These are phyloP conservation scores for Silene latifolia DNA, from an alignment of 148 eudicot genomes.

Conservation along the genomic window DNA sequence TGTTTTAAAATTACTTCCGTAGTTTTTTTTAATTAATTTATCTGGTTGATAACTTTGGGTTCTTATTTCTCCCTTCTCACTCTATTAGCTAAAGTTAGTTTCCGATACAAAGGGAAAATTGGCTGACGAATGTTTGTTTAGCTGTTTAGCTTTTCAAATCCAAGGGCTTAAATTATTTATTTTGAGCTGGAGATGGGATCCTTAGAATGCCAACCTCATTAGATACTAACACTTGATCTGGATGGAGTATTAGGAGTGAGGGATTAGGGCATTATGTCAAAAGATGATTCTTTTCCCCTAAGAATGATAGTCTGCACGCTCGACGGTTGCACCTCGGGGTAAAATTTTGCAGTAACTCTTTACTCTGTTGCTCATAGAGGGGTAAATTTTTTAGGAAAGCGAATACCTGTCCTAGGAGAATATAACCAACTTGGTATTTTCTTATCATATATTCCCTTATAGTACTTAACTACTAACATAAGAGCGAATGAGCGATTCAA, in stretches of 20 bases:
- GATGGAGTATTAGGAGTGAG: conserved; percentile 5
- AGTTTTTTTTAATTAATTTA: not conserved
- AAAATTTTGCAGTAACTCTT: too few relatives aligned
- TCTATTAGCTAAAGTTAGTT: not conserved
- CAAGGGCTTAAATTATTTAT: not conserved
- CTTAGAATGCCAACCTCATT: not conserved
- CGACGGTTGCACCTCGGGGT: too few relatives aligned
- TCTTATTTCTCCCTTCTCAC: not conserved
- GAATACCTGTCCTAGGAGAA: too few relatives aligned
- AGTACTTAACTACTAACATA: too few relatives aligned
- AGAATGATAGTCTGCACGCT: too few relatives aligned
- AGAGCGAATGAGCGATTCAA: too few relatives aligned
- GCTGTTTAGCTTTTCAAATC: not conserved
- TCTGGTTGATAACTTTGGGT: not conserved
- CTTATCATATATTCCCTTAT: too few relatives aligned
- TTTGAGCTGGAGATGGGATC: not conserved
- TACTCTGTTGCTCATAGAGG: too few relatives aligned
- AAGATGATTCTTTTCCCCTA: too few relatives aligned
- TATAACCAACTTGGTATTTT: too few relatives aligned
- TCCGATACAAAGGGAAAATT: not conserved
- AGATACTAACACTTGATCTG: not conserved
- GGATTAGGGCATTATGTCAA: not conserved
- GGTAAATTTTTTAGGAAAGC: too few relatives aligned
- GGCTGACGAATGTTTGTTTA: not conserved
- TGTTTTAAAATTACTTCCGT: not conserved